Evolutionary conservation across 176 grass and related monocot species (phyloP).

Genomic region (Bromus sterilis): DNA sequence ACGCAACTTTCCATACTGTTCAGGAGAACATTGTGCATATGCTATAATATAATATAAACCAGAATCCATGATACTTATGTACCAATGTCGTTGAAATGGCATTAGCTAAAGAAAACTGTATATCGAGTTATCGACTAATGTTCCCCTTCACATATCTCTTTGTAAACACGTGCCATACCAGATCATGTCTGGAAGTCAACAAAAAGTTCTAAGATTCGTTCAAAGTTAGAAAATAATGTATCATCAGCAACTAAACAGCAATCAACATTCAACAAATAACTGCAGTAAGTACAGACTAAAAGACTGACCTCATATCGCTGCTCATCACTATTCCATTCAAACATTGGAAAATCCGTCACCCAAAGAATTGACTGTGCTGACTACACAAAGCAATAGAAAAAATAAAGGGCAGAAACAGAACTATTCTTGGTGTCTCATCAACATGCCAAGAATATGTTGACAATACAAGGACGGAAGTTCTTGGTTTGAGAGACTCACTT

Average conservation of each 20-base stretch:
- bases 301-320: constrained; percentile 77
- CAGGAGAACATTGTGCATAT: not conserved
- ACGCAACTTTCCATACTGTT: not conserved
- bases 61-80: not conserved
- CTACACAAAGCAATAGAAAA: constrained; percentile 33
- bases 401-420: constrained; percentile 12
- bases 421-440: not conserved
- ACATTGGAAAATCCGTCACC: constrained; percentile 97
- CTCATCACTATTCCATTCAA: constrained; percentile 84
- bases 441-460: constrained; percentile 3
- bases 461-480: not conserved
- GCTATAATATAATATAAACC: not conserved
- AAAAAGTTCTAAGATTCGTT: not conserved
- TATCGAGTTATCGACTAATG: not conserved
- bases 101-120: not conserved
- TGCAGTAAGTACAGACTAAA: not conserved
- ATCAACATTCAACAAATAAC: not conserved
- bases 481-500: constrained; percentile 36
- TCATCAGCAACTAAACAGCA: not conserved
- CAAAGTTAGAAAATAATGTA: not conserved
- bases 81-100: not conserved
- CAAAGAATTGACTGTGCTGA: constrained; percentile 76
- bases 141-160: not conserved
- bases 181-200: not conserved
- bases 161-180: not conserved